Evolutionary conservation across 1,139 yeast species (phyloP).

Genomic region (Taphrina communis): DNA sequence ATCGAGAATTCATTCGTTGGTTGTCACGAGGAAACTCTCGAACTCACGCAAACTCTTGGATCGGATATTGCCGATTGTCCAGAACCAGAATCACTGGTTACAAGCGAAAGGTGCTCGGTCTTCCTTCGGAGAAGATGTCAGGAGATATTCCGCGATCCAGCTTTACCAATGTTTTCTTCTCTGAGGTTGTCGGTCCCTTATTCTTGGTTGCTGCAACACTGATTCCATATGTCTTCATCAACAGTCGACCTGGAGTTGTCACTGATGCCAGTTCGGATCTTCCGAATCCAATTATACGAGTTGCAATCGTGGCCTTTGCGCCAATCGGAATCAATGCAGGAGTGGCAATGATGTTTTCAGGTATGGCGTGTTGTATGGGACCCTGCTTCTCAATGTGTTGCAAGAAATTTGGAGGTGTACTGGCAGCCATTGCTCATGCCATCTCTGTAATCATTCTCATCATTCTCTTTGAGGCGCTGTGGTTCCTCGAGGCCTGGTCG

Average conservation of each 20-base stretch:
- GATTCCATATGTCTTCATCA: slow-evolving; percentile 88
- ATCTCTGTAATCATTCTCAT: slow-evolving; percentile 65
- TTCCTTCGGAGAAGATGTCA: slow-evolving; percentile 73
- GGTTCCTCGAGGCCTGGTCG: slow-evolving; percentile 94
- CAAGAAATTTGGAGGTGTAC: slow-evolving; percentile 95
- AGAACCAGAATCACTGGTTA: slow-evolving; percentile 98
- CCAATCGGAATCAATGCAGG: slow-evolving; percentile 93
- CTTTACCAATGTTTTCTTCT: slow-evolving; percentile 80
- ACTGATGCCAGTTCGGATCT: slow-evolving; percentile 49
- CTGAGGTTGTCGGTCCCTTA: slow-evolving; percentile 84
- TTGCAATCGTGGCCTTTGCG: slow-evolving; percentile 85
- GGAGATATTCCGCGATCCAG: slow-evolving; percentile 96
- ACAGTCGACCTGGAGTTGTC: slow-evolving; percentile 85
- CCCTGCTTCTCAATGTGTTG: slow-evolving; percentile 94
- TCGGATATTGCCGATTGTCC: slow-evolving; percentile 92
- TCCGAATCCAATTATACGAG: slow-evolving; percentile 83
- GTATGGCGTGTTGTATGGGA: slow-evolving; percentile 94
- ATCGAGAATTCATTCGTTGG: slow-evolving; percentile 99
- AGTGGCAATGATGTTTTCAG: slow-evolving; percentile 64
- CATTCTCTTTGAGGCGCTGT: slow-evolving; percentile 68
- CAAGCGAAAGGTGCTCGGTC: slow-evolving; percentile 76
- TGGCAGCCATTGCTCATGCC: slow-evolving; percentile 98
- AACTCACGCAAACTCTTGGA: slow-evolving; percentile 99
- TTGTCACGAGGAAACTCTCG: slow-evolving; percentile 97
- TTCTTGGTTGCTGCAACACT: slow-evolving; percentile 89